Base-by-base conservation (phyloP, 495 filamentous ascomycete species). In the Amphirosellinia nigrospora region DNA sequence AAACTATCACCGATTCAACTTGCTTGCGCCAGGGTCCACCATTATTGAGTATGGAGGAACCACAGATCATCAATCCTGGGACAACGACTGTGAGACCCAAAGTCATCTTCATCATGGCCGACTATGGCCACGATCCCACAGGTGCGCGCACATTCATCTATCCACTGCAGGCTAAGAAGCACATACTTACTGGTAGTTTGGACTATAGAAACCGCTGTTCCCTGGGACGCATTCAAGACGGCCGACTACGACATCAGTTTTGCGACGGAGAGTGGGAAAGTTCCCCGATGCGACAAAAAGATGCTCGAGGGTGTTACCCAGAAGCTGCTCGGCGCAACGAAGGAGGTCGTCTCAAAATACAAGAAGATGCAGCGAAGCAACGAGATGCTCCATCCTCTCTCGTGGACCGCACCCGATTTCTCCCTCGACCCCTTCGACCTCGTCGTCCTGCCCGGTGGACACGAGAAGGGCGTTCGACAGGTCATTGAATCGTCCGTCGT, bases 71-170 rank as follows among this genome's bases (percentile, higher is more conserved):
- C 11, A 72, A 72, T 11, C 64, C 74, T 16, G 76, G 74, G 13
- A 46, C 64, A 11, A 56, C 68, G 21, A 38, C 71, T 38, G 7
- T 53, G 7, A 62, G 67, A 9, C 59, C 71, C 8, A 78, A 80
- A 68, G 81, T 82, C 30, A 70, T 86, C 38, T 81, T 87, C 41
- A 72, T 84, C 55, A 86, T 88, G 85, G 79, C 85, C 32, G 84
- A 88, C 69, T 86, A 88, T 66, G 86, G 86, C 64, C 84, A 88
- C 71, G 86, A 88, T 71, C 85, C 85, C 13, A 87, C 86, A 60
- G 86, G 86, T 86, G 71, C 39, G 70, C 34, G 10, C 32, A 10
- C 28, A 30, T 11, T 52, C 30, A 26, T 21, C 7, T 38, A 9
- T 43, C 26, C 55, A 8, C 55, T 36, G 9, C 21, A 30, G 28